A percentile compares a stretch with the other conserved stretches of the same genome.
Evolutionary conservation across 345 rosid genomes (phyloP).

Genomic region (Brassica juncea): DNA sequence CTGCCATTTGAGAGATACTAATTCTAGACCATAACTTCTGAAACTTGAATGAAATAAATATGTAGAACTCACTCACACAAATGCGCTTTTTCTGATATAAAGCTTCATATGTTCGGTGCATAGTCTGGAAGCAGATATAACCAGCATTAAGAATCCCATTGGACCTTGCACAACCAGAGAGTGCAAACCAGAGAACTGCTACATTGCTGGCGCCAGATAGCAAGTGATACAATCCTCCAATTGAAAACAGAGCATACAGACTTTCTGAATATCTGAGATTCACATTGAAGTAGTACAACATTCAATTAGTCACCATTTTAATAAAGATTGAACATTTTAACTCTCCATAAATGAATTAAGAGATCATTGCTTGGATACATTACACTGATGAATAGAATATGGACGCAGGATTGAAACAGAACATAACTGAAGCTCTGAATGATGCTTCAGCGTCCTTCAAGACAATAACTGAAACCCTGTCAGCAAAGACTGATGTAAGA

Average conservation of each 20-base stretch:
- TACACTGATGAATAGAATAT: conserved; percentile 88
- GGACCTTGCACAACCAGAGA: conserved; percentile 90
- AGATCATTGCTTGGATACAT: conserved; percentile 30
- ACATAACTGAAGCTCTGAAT: conserved; percentile 65
- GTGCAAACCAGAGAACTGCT: conserved; percentile 75
- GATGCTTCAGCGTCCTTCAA: conserved; percentile 73
- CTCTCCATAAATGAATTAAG: neutral
- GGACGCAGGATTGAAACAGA: conserved; percentile 93
- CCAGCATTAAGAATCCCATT: conserved; percentile 97
- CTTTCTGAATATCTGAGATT: conserved; percentile 80
- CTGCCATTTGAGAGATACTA: too few relatives aligned
- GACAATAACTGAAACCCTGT: conserved; percentile 71
- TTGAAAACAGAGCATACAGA: conserved; percentile 66
- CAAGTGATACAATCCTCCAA: conserved; percentile 81
- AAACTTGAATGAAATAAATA: conserved; percentile 17
- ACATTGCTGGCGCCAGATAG: conserved; percentile 57
- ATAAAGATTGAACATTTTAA: neutral
- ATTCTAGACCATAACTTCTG: neutral
- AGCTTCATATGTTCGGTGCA: conserved; percentile 75
- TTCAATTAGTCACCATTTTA: neutral
- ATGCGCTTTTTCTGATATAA: conserved; percentile 45
- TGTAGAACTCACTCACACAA: conserved; percentile 53
- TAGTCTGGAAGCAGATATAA: conserved; percentile 78
- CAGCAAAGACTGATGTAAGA: conserved; percentile 36
- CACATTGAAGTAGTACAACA: neutral